These are phyloP conservation scores for Sporothrix curviconia DNA, from an alignment of 2,329 filamentous ascomycete species.

Conservation along the genomic window DNA sequence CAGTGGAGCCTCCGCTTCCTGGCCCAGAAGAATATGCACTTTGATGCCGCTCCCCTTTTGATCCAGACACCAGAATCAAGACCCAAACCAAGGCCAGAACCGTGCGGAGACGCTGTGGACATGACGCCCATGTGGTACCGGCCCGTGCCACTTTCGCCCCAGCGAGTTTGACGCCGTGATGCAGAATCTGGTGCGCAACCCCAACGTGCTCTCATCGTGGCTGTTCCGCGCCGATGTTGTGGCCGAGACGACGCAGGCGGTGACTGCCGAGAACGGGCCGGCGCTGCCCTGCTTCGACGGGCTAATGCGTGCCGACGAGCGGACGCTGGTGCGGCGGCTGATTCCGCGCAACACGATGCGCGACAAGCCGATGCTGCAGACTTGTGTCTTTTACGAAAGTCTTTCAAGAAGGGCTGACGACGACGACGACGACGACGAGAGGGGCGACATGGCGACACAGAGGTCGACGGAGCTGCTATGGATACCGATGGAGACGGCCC, in stretches of 20 bases:
- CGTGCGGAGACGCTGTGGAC: not conserved
- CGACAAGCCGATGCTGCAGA: slow-evolving; percentile 72
- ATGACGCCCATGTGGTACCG: slow-evolving; percentile 51
- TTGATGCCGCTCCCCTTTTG: slow-evolving; percentile 15
- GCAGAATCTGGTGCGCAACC: slow-evolving; percentile 69
- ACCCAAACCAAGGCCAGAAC: not conserved
- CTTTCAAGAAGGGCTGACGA: not conserved
- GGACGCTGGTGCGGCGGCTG: slow-evolving; percentile 66
- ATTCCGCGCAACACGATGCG: slow-evolving; percentile 75
- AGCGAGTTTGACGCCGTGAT: slow-evolving; percentile 60
- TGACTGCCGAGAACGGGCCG: not conserved
- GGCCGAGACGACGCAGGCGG: slow-evolving; percentile 37
- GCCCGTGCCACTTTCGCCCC: slow-evolving; percentile 55
- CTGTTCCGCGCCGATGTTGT: slow-evolving; percentile 73
- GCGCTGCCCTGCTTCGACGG: slow-evolving; percentile 19
- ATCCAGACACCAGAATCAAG: not conserved
- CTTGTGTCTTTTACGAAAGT: slow-evolving; percentile 62
- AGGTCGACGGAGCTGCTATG: too few relatives aligned
- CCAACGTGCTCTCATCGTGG: slow-evolving; percentile 72
- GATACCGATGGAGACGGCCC: not conserved
- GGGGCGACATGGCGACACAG: slow-evolving; percentile 21
- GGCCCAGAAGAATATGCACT: slow-evolving; percentile 12
- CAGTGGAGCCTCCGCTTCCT: not conserved
- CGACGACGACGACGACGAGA: slow-evolving; percentile 15
- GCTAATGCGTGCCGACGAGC: slow-evolving; percentile 36